Base-by-base conservation (phyloP, 2,329 filamentous ascomycete genomes). In the Alternaria ethzedia region DNA sequence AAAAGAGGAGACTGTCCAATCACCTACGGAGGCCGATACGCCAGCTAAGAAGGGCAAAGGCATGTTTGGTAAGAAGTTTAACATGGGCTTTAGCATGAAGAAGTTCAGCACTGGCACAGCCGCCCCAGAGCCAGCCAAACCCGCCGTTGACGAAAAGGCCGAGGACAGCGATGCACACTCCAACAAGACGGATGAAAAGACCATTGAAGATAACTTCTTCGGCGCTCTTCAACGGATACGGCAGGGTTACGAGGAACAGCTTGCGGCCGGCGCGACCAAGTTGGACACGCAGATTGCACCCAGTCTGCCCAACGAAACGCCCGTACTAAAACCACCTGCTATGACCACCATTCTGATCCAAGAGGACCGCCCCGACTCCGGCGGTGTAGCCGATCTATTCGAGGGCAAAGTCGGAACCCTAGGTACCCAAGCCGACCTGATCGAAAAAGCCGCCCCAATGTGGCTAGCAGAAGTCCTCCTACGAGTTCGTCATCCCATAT, bases 381-480 rank as follows among this genome's bases (percentile, higher is more conserved):
- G 87, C 23, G 88, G 89, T 28, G 86, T 89, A 61, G 92, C 93
- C 26, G 96, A 98, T 82, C 84, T 98, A 11, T 99, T 97, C 77
- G 88, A 96, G 73, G 95, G 96, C 26, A 97, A 91, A 4, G 92
- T 98, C 3, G 91, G 88, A 59, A 89, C 88, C 8, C 86, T 96
- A 5, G 91, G 91, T 2, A 84, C 87, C 50, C 92, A 97, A 72
- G 90, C 90, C 20, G 93, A 97, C 78, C 82, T 90, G 20, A 90
- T 99, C 56, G 94, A 98, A 81, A 91, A 93, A 74, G 88, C 90
- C 44, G 94, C 91, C 6, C 95, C 96, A 2, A 91, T 92, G 84
- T 99, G 96, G 96, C 85, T 99, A 7, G 94, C 92, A 13, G 94
- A 98, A 67, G 87, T 97, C 36, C 84, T 99, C 13, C 83, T 99